Evolutionary conservation across 352 stramenopile genomes (phyloP), one percentile per base, ranked within the genome.

Genomic region (Globisporangium spinosum): DNA sequence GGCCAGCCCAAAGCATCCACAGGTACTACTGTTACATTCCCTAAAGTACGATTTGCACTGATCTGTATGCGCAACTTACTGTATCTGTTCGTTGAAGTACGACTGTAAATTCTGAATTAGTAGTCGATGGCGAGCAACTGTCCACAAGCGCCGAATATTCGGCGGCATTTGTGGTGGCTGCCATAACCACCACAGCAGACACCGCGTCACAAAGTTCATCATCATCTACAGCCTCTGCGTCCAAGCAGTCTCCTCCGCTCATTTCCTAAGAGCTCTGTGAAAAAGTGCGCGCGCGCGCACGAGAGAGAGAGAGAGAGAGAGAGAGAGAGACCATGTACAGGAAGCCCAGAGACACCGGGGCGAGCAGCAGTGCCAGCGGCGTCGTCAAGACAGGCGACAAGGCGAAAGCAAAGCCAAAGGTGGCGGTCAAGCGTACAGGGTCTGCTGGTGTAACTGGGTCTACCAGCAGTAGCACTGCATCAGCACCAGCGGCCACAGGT

Each of bases 361-460:
- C 17, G 2, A 15, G n/a, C 35, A 54, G 17, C 23, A 34, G 32
- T 2, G 35, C 9, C 10, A 34, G 34, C 10, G 38, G 22, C 4
- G 32, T 58, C 27, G 32, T 51, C 5, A 69, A 64, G 55, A 56
- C 64, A 38, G 34, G 49, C 51, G 65, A 61, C 23, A 66, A 61
- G 55, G 27, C 64, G 29, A 69, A 69, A 29, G 15, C 40, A 22
- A 64, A 54, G 12, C 66, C 66, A 0, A 71, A 67, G n/a, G 53
- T 71, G 38, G 66, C 66, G 53, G 22, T 71, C 53, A 67, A 67
- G 25, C 65, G 65, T 40, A 64, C 49, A 6, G 34, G 59, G n/a
- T 35, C 32, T 0, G 47, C 45, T 22, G 38, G 43, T 15, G 25
- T 29, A 22, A 54, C 34, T 6, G 34, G 58, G 17, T 20, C 43